These are phyloP conservation scores for Cucurbita pepo DNA, from an alignment of 306 rosid species.

Conservation along the genomic window DNA sequence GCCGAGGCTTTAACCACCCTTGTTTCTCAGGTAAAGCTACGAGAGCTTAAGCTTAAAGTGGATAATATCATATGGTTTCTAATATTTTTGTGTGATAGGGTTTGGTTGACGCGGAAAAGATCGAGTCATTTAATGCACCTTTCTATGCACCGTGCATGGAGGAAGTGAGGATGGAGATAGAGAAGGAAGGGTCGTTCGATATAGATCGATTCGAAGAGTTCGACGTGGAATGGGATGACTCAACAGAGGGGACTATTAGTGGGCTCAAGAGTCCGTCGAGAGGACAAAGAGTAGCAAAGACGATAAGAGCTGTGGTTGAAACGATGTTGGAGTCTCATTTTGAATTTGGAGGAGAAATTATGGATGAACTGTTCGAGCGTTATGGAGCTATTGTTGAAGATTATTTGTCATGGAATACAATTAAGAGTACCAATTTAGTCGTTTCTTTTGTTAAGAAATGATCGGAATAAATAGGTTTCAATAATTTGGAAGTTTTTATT, in stretches of 20 bases:
- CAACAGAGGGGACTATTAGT: not conserved
- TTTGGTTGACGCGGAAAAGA: conserved; percentile 40
- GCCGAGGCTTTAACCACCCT: conserved; percentile 39
- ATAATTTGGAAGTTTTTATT: no score
- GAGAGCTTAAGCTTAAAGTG: no score
- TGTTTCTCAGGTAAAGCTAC: conserved; percentile 13
- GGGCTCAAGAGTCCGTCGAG: not conserved
- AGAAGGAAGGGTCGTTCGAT: conserved; percentile 53
- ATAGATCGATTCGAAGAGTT: conserved; percentile 21
- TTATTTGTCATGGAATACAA: conserved; percentile 17
- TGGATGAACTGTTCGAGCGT: conserved; percentile 38
- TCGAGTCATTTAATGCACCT: conserved; percentile 61
- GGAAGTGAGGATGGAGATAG: conserved; percentile 26
- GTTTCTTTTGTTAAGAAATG: conserved; percentile 24
- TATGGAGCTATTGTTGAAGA: conserved; percentile 19
- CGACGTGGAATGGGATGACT: conserved; percentile 41
- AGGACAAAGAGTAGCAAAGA: conserved; percentile 32
- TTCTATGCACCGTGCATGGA: conserved; percentile 57
- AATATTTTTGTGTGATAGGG: conserved; percentile 17
- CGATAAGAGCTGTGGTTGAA: conserved; percentile 57
- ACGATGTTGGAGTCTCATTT: conserved; percentile 54
- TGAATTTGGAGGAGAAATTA: conserved; percentile 37
- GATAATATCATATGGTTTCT: no score
- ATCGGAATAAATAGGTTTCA: not conserved
- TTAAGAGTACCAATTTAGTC: conserved; percentile 42